These are phyloP conservation scores for Tetrapisispora taiwanensis DNA, from an alignment of 805 yeast genomes.

Conservation along the genomic window DNA sequence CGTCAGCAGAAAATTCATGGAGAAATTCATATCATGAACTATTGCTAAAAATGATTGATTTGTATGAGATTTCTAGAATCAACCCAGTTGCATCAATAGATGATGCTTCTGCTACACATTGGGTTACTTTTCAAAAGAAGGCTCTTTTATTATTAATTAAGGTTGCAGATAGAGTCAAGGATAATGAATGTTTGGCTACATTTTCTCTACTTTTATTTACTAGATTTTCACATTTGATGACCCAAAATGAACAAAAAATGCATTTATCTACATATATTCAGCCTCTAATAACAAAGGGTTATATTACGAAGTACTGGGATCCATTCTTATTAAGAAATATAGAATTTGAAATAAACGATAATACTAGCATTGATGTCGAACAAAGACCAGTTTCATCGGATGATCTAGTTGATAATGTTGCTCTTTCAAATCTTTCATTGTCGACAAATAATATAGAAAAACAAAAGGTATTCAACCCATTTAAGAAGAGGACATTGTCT, in stretches of 20 bases:
- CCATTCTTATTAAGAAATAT: slow-evolving; percentile 49
- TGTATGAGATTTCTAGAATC: slow-evolving; percentile 43
- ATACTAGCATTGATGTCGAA: slow-evolving; percentile 9
- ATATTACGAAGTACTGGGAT: slow-evolving; percentile 56
- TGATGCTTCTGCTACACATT: slow-evolving; percentile 31
- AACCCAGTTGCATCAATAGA: slow-evolving; percentile 25
- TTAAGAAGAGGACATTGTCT: slow-evolving; percentile 7
- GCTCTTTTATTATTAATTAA: slow-evolving; percentile 42
- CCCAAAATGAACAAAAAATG: slow-evolving; percentile 46
- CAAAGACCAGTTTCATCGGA: slow-evolving; percentile 1
- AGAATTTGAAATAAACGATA: slow-evolving; percentile 26
- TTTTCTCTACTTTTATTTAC: slow-evolving; percentile 47
- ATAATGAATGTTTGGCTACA: slow-evolving; percentile 34
- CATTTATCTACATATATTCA: slow-evolving; percentile 25
- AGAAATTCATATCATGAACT: slow-evolving; percentile 32
- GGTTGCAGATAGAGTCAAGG: slow-evolving; percentile 44
- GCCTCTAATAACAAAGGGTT: slow-evolving; percentile 18
- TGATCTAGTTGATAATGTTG: not conserved
- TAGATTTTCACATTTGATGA: slow-evolving; percentile 44
- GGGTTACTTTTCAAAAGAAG: slow-evolving; percentile 51
- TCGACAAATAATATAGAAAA: slow-evolving; percentile 21
- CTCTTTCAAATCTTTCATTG: not conserved
- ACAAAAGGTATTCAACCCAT: slow-evolving; percentile 50
- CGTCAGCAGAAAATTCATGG: slow-evolving; percentile 19
- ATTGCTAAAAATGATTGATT: slow-evolving; percentile 39